Base-by-base conservation (phyloP, 495 filamentous ascomycete species). In the Penicillium lividum region DNA sequence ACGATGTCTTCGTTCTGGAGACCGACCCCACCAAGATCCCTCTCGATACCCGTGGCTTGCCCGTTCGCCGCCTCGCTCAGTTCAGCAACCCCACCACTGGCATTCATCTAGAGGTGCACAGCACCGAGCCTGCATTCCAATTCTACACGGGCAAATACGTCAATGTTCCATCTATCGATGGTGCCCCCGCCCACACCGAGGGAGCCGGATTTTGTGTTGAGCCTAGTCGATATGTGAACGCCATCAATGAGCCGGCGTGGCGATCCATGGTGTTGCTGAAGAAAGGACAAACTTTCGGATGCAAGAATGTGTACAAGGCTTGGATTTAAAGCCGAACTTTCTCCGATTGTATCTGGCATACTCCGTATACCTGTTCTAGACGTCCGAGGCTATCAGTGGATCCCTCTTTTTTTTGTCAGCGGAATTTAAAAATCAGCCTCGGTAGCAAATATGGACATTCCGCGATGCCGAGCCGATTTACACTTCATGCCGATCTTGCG, bases 41-140 rank as follows among this genome's bases (percentile, higher is more conserved):
- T 0, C 75, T 93, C 52, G 93, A 98, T 67, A 97, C 93, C 0
- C 88, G 93, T 49, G 51, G 59, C 6, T 68, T 73, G 58, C 84
- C 89, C 0, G 75, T 97, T 11, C 77, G 80, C 28, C 83, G 77
- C 6, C 82, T 89, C 4, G 87, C 87, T 36, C 77, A 76, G 18
- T 88, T 93, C 56, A 82, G 80, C 69, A 89, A 95, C 65, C 84
- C 89, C 6, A 77, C 75, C 5, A 85, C 86, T 18, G 83, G 84
- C 46, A 77, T 97, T 59, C 86, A 95, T 65, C 84, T 97, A 22
- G 89, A 96, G 62, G 86, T 95, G 8, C 74, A 84, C 63, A 92
- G 88, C 75, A 97, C 92, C 0, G 93, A 97, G 74, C 94, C 94
- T 1, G 91, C 93, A 0, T 97, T 96, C 82, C 93, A 97, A 71